Conservation (phyloP, 139 green algal species). For the Spirogloea muscicola region DNA sequence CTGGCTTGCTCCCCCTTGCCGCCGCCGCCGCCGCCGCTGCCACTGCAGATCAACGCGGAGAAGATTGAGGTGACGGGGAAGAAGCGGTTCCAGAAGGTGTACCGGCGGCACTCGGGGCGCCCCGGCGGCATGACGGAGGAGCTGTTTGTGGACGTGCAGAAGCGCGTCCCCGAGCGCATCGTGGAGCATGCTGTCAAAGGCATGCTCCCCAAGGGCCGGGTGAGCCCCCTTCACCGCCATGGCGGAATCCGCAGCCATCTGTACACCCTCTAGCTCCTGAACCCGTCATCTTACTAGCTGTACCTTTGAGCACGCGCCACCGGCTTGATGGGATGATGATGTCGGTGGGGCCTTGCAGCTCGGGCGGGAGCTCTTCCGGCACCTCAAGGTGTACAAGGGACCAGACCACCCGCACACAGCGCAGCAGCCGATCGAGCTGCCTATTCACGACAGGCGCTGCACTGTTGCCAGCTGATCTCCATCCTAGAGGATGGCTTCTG, state of each 20-base stretch:
- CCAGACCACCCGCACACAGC: constrained; percentile 83
- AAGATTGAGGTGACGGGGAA: constrained; percentile 75
- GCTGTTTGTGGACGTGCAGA: constrained; percentile 52
- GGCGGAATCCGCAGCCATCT: too few relatives aligned
- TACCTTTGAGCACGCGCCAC: not conserved
- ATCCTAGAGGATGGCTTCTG: not conserved
- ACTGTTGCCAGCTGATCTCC: not conserved
- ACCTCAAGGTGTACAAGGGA: constrained; percentile 95
- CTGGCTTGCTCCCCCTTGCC: too few relatives aligned
- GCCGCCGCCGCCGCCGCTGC: too few relatives aligned
- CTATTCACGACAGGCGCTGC: constrained; percentile 34
- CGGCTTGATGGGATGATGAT: too few relatives aligned
- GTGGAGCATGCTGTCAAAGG: constrained; percentile 94
- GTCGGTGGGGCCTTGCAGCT: constrained; percentile 56
- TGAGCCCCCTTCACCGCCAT: too few relatives aligned
- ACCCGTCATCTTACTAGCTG: not conserved
- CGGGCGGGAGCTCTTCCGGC: constrained; percentile 74
- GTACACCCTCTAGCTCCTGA: constrained; percentile 1
- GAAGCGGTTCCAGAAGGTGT: constrained; percentile 89
- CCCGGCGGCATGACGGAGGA: constrained; percentile 58
- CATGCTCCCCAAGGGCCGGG: constrained; percentile 92
- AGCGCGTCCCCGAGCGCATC: constrained; percentile 94
- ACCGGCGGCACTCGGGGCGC: constrained; percentile 71
- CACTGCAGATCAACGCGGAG: constrained; percentile 43
- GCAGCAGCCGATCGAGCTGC: constrained; percentile 68